Evolutionary conservation across 345 rosid genomes (phyloP).

Genomic region (Cardamine occulta): DNA sequence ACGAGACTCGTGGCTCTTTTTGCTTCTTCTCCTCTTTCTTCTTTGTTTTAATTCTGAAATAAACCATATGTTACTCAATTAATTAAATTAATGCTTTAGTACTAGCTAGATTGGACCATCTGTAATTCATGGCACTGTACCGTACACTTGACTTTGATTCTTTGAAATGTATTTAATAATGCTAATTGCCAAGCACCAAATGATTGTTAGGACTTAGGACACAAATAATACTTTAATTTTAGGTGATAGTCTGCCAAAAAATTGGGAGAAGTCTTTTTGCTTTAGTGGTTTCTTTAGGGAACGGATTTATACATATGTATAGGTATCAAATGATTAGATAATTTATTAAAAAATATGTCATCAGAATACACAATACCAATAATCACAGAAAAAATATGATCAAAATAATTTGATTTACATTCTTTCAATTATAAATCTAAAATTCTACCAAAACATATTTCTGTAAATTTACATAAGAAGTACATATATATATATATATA

Average conservation of each 20-base stretch:
- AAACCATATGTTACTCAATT: conserved; percentile 16
- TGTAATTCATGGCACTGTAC: conserved; percentile 12
- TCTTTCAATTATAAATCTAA: conserved; percentile 7
- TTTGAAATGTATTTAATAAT: conserved; percentile 23
- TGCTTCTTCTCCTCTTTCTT: conserved; percentile 63
- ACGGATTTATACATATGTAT: background rate
- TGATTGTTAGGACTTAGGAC: conserved; percentile 19
- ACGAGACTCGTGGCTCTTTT: conserved; percentile 71
- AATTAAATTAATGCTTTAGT: background rate
- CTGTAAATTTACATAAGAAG: conserved; percentile 1
- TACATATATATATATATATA: background rate
- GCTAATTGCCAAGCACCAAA: conserved; percentile 11
- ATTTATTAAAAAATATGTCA: background rate
- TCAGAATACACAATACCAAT: background rate
- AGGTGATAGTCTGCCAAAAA: conserved; percentile 15
- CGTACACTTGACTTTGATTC: conserved; percentile 32
- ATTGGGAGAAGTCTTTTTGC: conserved; percentile 1
- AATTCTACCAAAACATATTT: conserved; percentile 1
- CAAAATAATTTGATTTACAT: background rate
- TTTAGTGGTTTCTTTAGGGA: conserved; percentile 12
- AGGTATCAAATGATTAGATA: background rate
- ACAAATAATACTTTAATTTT: conserved; percentile 7
- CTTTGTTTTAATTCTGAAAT: conserved; percentile 53
- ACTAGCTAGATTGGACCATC: conserved; percentile 11
- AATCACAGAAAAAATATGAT: background rate